These are phyloP conservation scores for Tricholoma furcatifolium DNA, from an alignment of 768 basidiomycete species.

Conservation along the genomic window DNA sequence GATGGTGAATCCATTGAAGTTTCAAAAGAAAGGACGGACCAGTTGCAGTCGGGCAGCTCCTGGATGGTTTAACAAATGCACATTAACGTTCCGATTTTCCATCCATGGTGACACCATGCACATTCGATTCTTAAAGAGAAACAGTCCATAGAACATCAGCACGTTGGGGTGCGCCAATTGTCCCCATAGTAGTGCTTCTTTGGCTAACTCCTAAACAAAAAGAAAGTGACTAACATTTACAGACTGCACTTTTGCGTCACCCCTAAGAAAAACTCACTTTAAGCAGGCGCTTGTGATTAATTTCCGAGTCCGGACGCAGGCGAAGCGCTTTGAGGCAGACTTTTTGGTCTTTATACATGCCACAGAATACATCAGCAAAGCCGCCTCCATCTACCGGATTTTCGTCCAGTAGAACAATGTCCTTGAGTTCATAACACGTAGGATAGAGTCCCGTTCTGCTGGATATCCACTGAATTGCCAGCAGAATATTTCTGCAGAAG, in stretches of 20 bases:
- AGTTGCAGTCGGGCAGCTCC: background rate
- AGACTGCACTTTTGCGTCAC: background rate
- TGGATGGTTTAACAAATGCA: background rate
- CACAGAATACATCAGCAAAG: constrained; percentile 2
- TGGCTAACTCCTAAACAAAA: background rate
- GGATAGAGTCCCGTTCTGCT: background rate
- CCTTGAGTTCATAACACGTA: background rate
- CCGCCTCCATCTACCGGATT: background rate
- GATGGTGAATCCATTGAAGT: background rate
- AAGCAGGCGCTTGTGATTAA: background rate
- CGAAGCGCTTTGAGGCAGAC: background rate
- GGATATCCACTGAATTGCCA: background rate
- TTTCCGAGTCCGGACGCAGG: background rate
- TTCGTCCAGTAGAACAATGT: background rate
- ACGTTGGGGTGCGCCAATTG: constrained; percentile 10
- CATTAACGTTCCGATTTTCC: constrained; percentile 3
- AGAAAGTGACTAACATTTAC: background rate
- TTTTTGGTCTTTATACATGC: background rate
- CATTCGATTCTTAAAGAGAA: constrained; percentile 4
- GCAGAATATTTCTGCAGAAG: background rate
- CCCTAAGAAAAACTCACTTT: background rate
- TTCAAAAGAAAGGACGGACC: background rate
- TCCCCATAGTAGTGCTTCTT: constrained; percentile 1
- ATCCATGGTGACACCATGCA: constrained; percentile 17
- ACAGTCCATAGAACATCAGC: constrained; percentile 16